Evolutionary conservation across 2,329 filamentous ascomycete species (phyloP).

Genomic region (Hawksworthiomyces lignivorus): DNA sequence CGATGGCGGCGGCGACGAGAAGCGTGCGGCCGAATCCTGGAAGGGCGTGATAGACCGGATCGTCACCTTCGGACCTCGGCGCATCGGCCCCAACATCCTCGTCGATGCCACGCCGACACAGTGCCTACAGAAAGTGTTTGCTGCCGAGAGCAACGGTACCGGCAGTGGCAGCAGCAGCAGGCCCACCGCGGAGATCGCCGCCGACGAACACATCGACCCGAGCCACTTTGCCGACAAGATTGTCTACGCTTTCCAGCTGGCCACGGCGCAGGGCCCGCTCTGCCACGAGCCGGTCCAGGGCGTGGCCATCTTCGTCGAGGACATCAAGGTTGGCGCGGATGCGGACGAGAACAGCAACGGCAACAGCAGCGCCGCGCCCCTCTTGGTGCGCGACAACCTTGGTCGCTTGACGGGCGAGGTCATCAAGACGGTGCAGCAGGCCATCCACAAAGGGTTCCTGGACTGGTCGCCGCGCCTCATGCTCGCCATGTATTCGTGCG

Average conservation of each 20-base stretch:
- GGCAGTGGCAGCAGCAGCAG: constrained; percentile 16
- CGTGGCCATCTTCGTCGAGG: constrained; percentile 82
- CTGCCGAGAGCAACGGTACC: constrained; percentile 23
- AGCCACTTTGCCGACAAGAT: constrained; percentile 83
- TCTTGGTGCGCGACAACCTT: constrained; percentile 47
- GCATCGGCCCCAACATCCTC: constrained; percentile 81
- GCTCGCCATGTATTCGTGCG: constrained; percentile 95
- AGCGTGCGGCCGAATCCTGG: constrained; percentile 59
- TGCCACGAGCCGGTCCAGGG: constrained; percentile 93
- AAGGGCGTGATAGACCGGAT: constrained; percentile 70
- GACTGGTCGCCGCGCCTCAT: constrained; percentile 96
- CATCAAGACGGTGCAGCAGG: constrained; percentile 78
- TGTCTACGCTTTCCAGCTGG: constrained; percentile 86
- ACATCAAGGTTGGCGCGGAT: constrained; percentile 54
- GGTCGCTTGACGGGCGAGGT: constrained; percentile 86
- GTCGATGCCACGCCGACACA: constrained; percentile 71
- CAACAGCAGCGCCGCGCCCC: constrained; percentile 21
- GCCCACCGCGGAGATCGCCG: constrained; percentile 22
- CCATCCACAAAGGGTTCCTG: constrained; percentile 78
- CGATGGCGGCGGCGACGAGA: constrained; percentile 35
- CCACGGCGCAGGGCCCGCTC: constrained; percentile 78
- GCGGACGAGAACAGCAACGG: constrained; percentile 25
- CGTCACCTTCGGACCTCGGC: constrained; percentile 78
- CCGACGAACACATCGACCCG: constrained; percentile 45
- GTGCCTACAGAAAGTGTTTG: constrained; percentile 65